These are phyloP conservation scores for Vitis hybrid DNA, from an alignment of 177 flowering plant genomes.

Conservation along the genomic window DNA sequence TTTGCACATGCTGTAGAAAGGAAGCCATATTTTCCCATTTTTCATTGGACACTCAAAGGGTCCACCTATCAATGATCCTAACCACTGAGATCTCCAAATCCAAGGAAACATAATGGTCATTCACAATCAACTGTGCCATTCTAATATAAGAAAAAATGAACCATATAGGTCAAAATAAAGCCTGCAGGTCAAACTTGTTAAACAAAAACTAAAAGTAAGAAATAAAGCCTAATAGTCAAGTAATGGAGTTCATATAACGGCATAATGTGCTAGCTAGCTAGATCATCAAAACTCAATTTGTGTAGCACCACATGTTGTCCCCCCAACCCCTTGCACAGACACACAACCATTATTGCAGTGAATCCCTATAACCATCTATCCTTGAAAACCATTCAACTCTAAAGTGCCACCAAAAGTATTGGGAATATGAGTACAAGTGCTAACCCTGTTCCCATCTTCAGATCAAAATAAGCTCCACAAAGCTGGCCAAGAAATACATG, in stretches of 20 bases:
- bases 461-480: constrained; percentile 66
- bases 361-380: neutral
- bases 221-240: neutral
- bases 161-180: neutral
- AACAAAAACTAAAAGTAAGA: too few relatives aligned
- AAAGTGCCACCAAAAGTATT: neutral
- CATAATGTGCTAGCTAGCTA: neutral
- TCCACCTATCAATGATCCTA: neutral
- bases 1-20: neutral
- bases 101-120: too few relatives aligned
- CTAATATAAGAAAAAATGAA: too few relatives aligned
- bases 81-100: neutral
- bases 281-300: too few relatives aligned
- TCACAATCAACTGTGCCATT: too few relatives aligned
- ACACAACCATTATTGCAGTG: too few relatives aligned
- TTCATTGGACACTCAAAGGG: neutral
- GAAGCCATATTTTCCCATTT: neutral
- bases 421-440: neutral
- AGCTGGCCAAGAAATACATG: constrained; percentile 49
- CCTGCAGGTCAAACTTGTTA: too few relatives aligned
- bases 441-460: constrained; percentile 18
- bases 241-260: neutral
- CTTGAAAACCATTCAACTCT: neutral
- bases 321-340: too few relatives aligned
- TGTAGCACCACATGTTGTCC: too few relatives aligned